These are phyloP conservation scores for Sporodiniella umbellata DNA, from an alignment of 371 early-diverging fungal species.

Conservation along the genomic window DNA sequence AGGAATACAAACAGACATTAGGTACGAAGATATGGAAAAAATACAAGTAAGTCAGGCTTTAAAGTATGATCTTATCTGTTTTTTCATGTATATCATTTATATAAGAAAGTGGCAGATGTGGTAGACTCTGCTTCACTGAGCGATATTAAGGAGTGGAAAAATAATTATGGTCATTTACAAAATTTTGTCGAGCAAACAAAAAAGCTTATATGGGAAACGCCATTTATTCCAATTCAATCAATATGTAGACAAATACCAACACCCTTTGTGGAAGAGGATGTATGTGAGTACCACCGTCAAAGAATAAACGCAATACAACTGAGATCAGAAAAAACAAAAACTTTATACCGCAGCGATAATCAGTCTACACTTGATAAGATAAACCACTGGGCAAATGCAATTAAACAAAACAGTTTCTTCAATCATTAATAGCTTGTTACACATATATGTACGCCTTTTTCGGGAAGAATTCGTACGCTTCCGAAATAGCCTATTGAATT, in stretches of 20 bases:
- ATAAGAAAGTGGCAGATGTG: background rate
- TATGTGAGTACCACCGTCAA: slow-evolving; percentile 14
- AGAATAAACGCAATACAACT: slow-evolving; percentile 2
- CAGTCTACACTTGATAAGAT: slow-evolving; percentile 11
- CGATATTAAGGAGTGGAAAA: background rate
- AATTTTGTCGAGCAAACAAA: slow-evolving; percentile 6
- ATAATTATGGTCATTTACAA: background rate
- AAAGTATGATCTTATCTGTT: too few relatives aligned
- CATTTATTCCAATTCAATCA: slow-evolving; percentile 5
- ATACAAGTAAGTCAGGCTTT: background rate
- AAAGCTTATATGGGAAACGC: slow-evolving; percentile 11
- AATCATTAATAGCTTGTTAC: too few relatives aligned
- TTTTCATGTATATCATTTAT: too few relatives aligned
- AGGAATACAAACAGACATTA: slow-evolving; percentile 12
- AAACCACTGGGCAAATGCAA: slow-evolving; percentile 6
- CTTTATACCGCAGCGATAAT: background rate
- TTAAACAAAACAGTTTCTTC: slow-evolving; percentile 3
- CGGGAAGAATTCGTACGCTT: too few relatives aligned
- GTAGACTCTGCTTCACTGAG: background rate
- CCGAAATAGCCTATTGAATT: too few relatives aligned
- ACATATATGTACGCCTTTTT: too few relatives aligned
- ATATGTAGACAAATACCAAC: slow-evolving; percentile 16
- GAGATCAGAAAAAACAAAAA: background rate
- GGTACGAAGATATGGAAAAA: background rate
- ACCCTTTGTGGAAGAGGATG: background rate